Conservation (phyloP, 1,139 yeast genomes). For the Yamadazyma atlantica region DNA sequence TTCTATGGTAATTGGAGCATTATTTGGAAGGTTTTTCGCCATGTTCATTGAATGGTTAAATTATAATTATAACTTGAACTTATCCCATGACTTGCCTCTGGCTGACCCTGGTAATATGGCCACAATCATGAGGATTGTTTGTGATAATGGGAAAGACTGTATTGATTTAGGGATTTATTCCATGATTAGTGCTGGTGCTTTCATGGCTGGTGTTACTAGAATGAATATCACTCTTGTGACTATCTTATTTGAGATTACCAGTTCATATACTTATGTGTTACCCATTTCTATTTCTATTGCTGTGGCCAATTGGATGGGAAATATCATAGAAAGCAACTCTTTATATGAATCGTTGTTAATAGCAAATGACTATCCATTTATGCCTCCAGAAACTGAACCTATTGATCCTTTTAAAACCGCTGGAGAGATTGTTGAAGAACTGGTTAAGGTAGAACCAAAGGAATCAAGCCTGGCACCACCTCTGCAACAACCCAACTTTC, state of each 20-base stretch:
- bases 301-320: conserved; percentile 60
- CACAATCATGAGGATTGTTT: conserved; percentile 19
- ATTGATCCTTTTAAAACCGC: conserved; percentile 34
- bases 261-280: conserved; percentile 58
- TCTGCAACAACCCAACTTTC: too few relatives aligned
- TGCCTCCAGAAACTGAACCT: conserved; percentile 42
- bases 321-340: conserved; percentile 51
- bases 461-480: too few relatives aligned
- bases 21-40: conserved; percentile 58
- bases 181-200: conserved; percentile 67
- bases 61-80: conserved; percentile 18
- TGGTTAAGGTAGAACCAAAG: conserved; percentile 7
- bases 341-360: conserved; percentile 52
- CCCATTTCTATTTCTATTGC: conserved; percentile 60
- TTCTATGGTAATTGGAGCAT: conserved; percentile 67
- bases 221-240: conserved; percentile 65
- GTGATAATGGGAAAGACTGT: conserved; percentile 21
- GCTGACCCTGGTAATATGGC: conserved; percentile 14
- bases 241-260: conserved; percentile 59
- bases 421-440: conserved; percentile 39
- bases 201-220: conserved; percentile 67
- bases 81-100: conserved; percentile 3
- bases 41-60: conserved; percentile 45
- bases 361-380: conserved; percentile 56
- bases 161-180: conserved; percentile 64